phyloP scores from a whole-genome alignment of 805 yeast species.

The Candida boleticola region DNA sequence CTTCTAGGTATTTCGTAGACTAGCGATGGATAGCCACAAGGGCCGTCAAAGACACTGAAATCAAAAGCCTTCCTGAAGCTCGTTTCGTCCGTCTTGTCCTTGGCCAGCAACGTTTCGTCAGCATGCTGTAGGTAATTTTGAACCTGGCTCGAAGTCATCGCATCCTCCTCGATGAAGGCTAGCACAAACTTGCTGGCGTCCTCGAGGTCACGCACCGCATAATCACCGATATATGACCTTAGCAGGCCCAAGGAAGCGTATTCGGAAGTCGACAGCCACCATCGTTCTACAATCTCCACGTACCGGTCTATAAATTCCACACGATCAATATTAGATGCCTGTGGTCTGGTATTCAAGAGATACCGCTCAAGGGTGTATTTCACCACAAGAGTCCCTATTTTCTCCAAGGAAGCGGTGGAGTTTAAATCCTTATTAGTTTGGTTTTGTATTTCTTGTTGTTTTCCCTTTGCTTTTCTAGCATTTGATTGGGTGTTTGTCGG shows the following conservation, averaged over 20 bases:
- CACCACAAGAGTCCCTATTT: conserved; percentile 7
- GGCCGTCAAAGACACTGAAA: not conserved
- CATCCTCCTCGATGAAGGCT: not conserved
- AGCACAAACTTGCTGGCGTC: not conserved
- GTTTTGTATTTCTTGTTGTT: too few relatives aligned
- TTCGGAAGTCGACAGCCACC: too few relatives aligned
- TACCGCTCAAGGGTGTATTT: conserved; percentile 6
- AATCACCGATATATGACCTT: not conserved
- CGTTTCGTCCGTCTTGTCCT: too few relatives aligned
- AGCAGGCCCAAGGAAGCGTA: too few relatives aligned
- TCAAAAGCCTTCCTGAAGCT: not conserved
- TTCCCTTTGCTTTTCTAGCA: too few relatives aligned
- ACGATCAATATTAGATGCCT: too few relatives aligned
- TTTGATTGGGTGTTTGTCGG: too few relatives aligned
- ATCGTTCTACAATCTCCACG: too few relatives aligned
- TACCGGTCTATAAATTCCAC: too few relatives aligned
- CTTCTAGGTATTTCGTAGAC: not conserved
- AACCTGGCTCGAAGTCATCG: not conserved
- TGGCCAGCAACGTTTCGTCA: too few relatives aligned
- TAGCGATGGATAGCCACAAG: not conserved
- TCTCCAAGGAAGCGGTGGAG: conserved; percentile 1
- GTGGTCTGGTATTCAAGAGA: conserved; percentile 6
- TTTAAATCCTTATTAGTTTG: too few relatives aligned
- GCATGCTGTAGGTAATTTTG: not conserved
- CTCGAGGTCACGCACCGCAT: not conserved